phyloP scores from a whole-genome alignment of 2,329 filamentous ascomycete species.

The Pseudodiploospora longispora region DNA sequence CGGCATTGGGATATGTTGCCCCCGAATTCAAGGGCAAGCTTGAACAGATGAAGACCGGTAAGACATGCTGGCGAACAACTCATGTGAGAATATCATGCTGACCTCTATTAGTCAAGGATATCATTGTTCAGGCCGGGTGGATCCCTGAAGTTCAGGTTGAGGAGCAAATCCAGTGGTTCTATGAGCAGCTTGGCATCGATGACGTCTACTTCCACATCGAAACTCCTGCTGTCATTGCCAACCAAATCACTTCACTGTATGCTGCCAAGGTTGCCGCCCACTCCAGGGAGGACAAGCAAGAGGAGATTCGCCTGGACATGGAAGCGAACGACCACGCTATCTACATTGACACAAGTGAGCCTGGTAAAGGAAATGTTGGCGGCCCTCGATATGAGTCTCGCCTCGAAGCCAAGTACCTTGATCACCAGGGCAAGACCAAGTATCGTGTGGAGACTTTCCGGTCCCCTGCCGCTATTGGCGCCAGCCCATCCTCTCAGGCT shows the following conservation, averaged over 20 bases:
- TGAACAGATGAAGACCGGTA: constrained; percentile 78
- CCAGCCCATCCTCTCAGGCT: constrained; percentile 59
- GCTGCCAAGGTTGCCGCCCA: constrained; percentile 94
- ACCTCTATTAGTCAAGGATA: constrained; percentile 59
- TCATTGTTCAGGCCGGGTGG: constrained; percentile 72
- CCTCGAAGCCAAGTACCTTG: constrained; percentile 91
- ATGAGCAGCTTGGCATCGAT: constrained; percentile 93
- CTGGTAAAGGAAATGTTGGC: constrained; percentile 65
- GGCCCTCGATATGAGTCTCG: constrained; percentile 91
- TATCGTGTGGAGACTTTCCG: constrained; percentile 98
- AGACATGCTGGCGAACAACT: constrained; percentile 16
- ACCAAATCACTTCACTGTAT: constrained; percentile 91
- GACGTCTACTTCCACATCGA: constrained; percentile 98
- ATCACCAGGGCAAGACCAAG: constrained; percentile 62
- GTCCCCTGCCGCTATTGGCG: constrained; percentile 72
- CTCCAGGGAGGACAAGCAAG: constrained; percentile 83
- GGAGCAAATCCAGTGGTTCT: constrained; percentile 90
- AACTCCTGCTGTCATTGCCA: constrained; percentile 76
- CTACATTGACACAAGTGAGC: constrained; percentile 95
- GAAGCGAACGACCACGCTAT: constrained; percentile 91
- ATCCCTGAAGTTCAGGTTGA: constrained; percentile 78
- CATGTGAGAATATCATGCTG: background rate
- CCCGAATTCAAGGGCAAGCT: constrained; percentile 89
- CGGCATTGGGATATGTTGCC: constrained; percentile 88
- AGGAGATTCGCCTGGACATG: constrained; percentile 94